Conservation (phyloP, 2,329 filamentous ascomycete genomes). For the Madurella fahalii region DNA sequence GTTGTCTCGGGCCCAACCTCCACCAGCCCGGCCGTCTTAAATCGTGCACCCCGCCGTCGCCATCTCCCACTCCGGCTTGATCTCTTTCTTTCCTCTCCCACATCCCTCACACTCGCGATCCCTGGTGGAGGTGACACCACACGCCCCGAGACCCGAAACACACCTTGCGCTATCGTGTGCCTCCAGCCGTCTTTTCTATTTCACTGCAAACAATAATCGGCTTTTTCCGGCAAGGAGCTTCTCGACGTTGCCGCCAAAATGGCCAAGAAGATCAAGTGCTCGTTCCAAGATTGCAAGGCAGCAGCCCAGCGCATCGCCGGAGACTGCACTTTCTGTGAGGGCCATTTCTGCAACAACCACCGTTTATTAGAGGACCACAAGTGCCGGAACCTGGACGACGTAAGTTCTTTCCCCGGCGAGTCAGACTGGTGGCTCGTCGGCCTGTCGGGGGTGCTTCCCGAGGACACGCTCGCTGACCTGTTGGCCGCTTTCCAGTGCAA, state of each 20-base stretch:
- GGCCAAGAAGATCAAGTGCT: conserved; percentile 80
- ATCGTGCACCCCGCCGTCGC: conserved; percentile 6
- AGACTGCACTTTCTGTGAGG: conserved; percentile 91
- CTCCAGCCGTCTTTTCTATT: too few relatives aligned
- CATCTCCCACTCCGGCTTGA: background rate
- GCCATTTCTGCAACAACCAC: conserved; percentile 94
- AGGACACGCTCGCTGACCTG: conserved; percentile 37
- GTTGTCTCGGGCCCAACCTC: conserved; percentile 16
- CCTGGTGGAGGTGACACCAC: background rate
- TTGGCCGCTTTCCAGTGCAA: conserved; percentile 64
- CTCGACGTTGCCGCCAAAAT: conserved; percentile 37
- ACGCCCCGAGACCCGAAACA: background rate
- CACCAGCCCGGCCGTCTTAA: conserved; percentile 19
- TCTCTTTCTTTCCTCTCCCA: conserved; percentile 1
- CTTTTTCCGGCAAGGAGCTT: background rate
- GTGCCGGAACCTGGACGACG: conserved; percentile 86
- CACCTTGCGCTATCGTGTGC: background rate
- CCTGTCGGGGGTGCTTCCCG: conserved; percentile 31
- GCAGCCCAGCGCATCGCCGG: conserved; percentile 89
- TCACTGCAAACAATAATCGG: background rate
- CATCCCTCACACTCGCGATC: background rate
- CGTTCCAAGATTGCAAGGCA: conserved; percentile 83
- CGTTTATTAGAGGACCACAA: conserved; percentile 90
- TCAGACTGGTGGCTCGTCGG: conserved; percentile 27
- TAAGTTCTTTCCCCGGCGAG: conserved; percentile 40